Percentiles rank a stretch among this genome's conserved stretches.
Conservation (phyloP, 306 rosid species). For the Vigna nakashimae region DNA sequence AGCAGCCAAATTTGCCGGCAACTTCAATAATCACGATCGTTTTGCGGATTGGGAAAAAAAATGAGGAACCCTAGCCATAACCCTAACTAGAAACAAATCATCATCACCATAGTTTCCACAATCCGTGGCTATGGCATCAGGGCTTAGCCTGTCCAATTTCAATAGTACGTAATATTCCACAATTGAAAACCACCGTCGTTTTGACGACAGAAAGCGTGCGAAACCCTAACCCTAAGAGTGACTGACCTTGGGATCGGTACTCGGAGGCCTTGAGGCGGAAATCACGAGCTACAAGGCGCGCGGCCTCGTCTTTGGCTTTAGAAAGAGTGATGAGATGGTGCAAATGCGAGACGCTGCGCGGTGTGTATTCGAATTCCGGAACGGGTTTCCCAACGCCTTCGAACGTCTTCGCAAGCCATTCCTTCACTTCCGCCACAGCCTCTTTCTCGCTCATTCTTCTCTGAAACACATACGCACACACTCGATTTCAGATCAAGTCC, state of each 20-base stretch:
- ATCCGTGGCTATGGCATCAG: too few species aligned
- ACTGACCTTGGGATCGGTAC: constrained; percentile 83
- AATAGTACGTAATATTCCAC: too few species aligned
- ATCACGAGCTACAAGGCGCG: constrained; percentile 83
- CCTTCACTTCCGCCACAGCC: constrained; percentile 62
- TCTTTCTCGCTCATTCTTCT: constrained; percentile 52
- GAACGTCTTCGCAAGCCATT: constrained; percentile 79
- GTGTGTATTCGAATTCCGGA: constrained; percentile 87
- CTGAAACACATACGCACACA: not conserved
- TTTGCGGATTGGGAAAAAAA: too few species aligned
- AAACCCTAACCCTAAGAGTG: not conserved
- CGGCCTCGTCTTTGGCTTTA: constrained; percentile 84
- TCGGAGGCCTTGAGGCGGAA: constrained; percentile 87
- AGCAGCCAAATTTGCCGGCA: too few species aligned
- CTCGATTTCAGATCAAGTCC: not conserved
- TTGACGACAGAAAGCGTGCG: not conserved
- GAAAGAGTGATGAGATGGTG: constrained; percentile 74
- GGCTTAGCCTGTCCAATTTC: too few species aligned
- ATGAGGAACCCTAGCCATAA: not conserved
- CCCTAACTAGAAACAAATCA: too few species aligned
- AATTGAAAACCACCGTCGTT: not conserved
- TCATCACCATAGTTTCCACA: not conserved
- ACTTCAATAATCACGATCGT: too few species aligned
- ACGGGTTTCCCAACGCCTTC: constrained; percentile 80
- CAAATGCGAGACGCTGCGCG: constrained; percentile 77